These are phyloP conservation scores for Rhizopus arrhizus DNA, from an alignment of 371 early-diverging fungal species.

Conservation along the genomic window DNA sequence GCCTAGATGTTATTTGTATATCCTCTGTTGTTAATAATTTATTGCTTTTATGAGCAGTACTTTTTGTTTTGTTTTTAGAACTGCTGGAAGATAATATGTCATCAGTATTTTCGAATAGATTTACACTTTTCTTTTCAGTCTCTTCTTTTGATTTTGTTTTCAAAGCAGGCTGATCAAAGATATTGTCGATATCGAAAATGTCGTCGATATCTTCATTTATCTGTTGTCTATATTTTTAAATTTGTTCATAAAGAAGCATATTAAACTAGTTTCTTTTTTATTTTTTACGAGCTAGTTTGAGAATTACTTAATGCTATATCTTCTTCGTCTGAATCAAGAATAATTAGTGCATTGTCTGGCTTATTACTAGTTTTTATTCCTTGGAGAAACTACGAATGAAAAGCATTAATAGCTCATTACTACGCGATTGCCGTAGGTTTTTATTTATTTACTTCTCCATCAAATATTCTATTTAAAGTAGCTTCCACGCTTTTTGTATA, in stretches of 20 bases:
- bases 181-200: neutral
- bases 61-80: neutral
- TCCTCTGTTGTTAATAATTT: neutral
- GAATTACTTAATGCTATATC: neutral
- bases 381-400: conserved; percentile 39
- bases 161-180: neutral
- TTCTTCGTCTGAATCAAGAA: conserved; percentile 33
- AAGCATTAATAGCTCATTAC: neutral
- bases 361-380: conserved; percentile 24
- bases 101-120: neutral
- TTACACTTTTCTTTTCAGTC: neutral
- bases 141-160: neutral
- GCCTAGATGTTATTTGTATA: neutral
- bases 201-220: neutral
- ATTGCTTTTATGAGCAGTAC: neutral
- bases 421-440: neutral
- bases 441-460: conserved; percentile 40
- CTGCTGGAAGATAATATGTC: neutral
- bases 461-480: conserved; percentile 59
- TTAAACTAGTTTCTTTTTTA: neutral
- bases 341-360: conserved; percentile 6
- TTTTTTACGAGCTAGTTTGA: neutral
- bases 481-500: conserved; percentile 47
- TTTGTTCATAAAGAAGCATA: neutral
- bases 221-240: neutral